A percentile compares a stretch with the other conserved stretches of the same genome.
Conservation (phyloP, 148 eudicot genomes). For the Camellia granthamiana region DNA sequence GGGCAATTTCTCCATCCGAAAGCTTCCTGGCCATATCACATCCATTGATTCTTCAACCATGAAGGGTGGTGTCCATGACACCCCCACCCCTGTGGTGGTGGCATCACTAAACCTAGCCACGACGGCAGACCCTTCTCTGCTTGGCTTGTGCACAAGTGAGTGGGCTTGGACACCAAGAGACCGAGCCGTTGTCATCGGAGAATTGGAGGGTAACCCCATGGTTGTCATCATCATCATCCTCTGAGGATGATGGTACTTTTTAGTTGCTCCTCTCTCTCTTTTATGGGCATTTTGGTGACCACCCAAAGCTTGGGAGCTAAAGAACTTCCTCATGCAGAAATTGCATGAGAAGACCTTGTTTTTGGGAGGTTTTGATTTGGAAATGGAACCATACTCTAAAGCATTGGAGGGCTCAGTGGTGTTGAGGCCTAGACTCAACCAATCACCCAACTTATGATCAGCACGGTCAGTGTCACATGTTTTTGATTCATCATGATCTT, state of each 20-base stretch:
- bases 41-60: slow-evolving; percentile 5
- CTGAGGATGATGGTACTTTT: background rate
- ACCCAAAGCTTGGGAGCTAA: slow-evolving; percentile 25
- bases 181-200: background rate
- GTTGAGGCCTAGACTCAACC: background rate
- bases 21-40: slow-evolving; percentile 19
- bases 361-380: background rate
- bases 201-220: background rate
- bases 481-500: background rate
- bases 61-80: slow-evolving; percentile 8
- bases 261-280: slow-evolving; percentile 11
- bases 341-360: slow-evolving; percentile 22
- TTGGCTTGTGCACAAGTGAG: slow-evolving; percentile 9
- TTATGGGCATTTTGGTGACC: slow-evolving; percentile 30
- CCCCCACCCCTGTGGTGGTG: background rate
- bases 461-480: background rate
- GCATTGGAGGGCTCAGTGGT: background rate
- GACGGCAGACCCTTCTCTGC: background rate
- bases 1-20: slow-evolving; percentile 3
- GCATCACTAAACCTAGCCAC: slow-evolving; percentile 1
- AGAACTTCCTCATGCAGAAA: slow-evolving; percentile 23
- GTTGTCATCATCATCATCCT: background rate
- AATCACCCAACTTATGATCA: background rate
- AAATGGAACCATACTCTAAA: background rate
- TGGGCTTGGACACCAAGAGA: slow-evolving; percentile 16